phyloP scores from a whole-genome alignment of 805 yeast species.

The Candida maesae region DNA sequence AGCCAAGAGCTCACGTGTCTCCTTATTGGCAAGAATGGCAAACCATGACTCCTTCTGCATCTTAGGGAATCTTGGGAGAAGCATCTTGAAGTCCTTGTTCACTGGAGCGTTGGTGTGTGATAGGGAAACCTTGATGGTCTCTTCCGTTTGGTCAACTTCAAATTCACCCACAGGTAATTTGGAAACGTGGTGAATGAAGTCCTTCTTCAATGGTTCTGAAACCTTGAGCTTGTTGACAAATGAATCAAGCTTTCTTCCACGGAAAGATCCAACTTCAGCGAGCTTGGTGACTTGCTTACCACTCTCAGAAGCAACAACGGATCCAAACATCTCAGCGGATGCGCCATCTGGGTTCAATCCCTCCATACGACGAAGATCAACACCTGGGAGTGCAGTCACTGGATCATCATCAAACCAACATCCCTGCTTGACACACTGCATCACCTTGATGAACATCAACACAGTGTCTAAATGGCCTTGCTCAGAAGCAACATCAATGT shows the following conservation, averaged over 20 bases:
- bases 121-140: constrained; percentile 41
- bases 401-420: constrained; percentile 82
- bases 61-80: constrained; percentile 82
- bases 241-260: constrained; percentile 37
- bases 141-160: constrained; percentile 36
- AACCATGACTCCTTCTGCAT: constrained; percentile 94
- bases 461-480: constrained; percentile 66
- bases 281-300: constrained; percentile 1
- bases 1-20: constrained; percentile 50
- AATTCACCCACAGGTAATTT: constrained; percentile 61
- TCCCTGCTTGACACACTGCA: constrained; percentile 88
- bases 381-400: constrained; percentile 34
- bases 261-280: constrained; percentile 23
- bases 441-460: constrained; percentile 55
- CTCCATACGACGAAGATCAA: constrained; percentile 18
- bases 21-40: constrained; percentile 51
- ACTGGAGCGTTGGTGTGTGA: constrained; percentile 45
- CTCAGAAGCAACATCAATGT: constrained; percentile 85
- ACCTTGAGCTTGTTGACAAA: constrained; percentile 36
- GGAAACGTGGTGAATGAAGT: constrained; percentile 49
- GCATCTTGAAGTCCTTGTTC: constrained; percentile 60
- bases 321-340: constrained; percentile 8
- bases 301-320: neutral
- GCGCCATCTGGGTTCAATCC: constrained; percentile 21
- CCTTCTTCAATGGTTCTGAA: constrained; percentile 36